Evolutionary conservation across 169 alveolate species (phyloP), one percentile per base, ranked within the genome.

Genomic region (Plasmodium sp.): DNA sequence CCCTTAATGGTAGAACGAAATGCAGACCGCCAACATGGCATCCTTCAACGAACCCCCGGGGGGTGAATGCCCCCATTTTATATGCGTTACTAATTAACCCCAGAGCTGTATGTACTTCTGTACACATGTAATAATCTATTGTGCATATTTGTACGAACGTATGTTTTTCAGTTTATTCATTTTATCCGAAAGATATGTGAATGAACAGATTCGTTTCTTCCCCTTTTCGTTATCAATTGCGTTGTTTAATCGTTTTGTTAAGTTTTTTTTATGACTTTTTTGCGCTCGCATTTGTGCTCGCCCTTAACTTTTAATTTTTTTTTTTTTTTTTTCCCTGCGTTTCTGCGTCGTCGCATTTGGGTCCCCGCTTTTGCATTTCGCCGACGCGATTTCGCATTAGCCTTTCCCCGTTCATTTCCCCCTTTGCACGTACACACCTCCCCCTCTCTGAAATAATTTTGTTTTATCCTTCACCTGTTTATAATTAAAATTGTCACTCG

Each of bases 221-320:
- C 12, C 73, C 73, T 83, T 36, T 34, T 58, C 54, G 72, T 83
- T 83, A 83, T 83, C 54, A 82, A 82, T 82, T 82, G 56, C 91
- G 27, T 36, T 82, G 56, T 43, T 56, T 82, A 54, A 80, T 18
- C 84, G 16, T 80, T 80, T 80, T 80, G 84, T 83, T 83, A 83
- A 84, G 43, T 41, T 84, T 73, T 73, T 39, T 36, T 84, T 83
- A 58, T 33, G 34, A 58, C 41, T 81, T 81, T 48, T 51, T 48
- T 54, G 33, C 67, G 41, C 41, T 39, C 27, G 51, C 36, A 22
- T 83, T 31, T 58, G 62, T 43, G 36, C 33, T 31, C 16, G 18
- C 74, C 41, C 43, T 83, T 48, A 48, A 48, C 7, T 34, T 43
- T 80, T 83, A 22, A 31, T 54, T 82, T 83, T 83, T 54, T 83